Evolutionary conservation across 352 stramenopile species (phyloP).

Genomic region (Globisporangium orthogonon): DNA sequence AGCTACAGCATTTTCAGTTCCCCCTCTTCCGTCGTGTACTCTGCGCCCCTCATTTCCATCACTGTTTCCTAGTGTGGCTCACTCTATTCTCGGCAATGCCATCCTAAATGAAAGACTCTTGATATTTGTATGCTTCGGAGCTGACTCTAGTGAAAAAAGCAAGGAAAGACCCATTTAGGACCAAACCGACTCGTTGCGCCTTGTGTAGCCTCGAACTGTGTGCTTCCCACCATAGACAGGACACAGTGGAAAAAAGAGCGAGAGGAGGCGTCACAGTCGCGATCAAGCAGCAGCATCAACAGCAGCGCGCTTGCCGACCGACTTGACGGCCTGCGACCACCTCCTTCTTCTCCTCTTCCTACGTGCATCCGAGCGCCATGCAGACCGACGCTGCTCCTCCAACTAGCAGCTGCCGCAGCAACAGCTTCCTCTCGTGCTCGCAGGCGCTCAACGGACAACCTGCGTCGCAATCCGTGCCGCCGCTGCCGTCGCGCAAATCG

Average conservation of each 20-base stretch:
- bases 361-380: not conserved
- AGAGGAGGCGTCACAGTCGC: slow-evolving; percentile 4
- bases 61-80: not conserved
- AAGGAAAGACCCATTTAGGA: not conserved
- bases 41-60: too few relatives aligned
- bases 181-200: not conserved
- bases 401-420: slow-evolving; percentile 8
- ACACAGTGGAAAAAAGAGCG: slow-evolving; percentile 5
- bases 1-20: too few relatives aligned
- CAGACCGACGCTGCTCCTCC: not conserved
- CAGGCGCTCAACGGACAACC: slow-evolving; percentile 10
- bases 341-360: too few relatives aligned
- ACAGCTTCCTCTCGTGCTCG: slow-evolving; percentile 13
- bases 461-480: slow-evolving; percentile 14
- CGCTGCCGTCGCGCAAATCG: slow-evolving; percentile 39
- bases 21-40: too few relatives aligned
- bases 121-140: too few relatives aligned
- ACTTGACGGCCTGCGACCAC: too few relatives aligned
- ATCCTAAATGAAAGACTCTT: too few relatives aligned
- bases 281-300: not conserved
- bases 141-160: too few relatives aligned
- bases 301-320: too few relatives aligned
- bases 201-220: not conserved
- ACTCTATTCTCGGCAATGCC: not conserved
- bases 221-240: not conserved